Conservation (phyloP, 2,329 filamentous ascomycete genomes). For the Fusarium liriodendri region DNA sequence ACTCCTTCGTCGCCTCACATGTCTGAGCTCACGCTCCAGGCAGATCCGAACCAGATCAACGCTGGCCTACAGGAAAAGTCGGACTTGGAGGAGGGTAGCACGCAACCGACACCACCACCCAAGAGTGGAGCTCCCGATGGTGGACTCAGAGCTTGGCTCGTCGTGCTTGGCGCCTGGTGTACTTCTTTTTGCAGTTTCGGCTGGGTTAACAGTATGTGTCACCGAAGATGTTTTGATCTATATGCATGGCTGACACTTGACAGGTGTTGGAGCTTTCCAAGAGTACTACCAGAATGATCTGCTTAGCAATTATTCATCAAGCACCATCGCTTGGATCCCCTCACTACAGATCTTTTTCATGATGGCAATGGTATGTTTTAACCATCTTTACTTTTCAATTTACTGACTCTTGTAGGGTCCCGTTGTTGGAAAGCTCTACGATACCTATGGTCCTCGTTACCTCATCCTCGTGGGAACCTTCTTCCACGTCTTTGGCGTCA, state of each 20-base stretch:
- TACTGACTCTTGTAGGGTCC: conserved; percentile 56
- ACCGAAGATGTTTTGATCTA: background rate
- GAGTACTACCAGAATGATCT: conserved; percentile 66
- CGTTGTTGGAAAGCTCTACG: conserved; percentile 71
- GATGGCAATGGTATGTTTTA: conserved; percentile 54
- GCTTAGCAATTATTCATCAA: conserved; percentile 60
- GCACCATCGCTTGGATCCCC: conserved; percentile 71
- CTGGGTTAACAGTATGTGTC: conserved; percentile 57
- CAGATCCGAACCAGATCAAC: conserved; percentile 4
- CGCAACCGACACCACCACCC: background rate
- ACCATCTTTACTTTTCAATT: background rate
- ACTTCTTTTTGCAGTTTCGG: conserved; percentile 55
- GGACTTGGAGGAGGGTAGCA: conserved; percentile 18
- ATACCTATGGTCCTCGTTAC: conserved; percentile 69
- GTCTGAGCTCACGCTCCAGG: conserved; percentile 20
- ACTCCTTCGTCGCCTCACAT: conserved; percentile 14
- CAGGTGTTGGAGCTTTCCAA: conserved; percentile 65
- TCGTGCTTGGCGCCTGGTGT: conserved; percentile 55
- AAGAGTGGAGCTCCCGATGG: conserved; percentile 23
- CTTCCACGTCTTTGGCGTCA: conserved; percentile 69
- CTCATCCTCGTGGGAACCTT: conserved; percentile 64
- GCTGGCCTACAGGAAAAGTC: conserved; percentile 14
- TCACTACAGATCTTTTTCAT: conserved; percentile 67
- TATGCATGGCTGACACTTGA: background rate
- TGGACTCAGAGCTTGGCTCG: conserved; percentile 50